A percentile compares a stretch with the other conserved stretches of the same genome.
These are phyloP conservation scores for Trichoderma gracile DNA, from an alignment of 2,329 filamentous ascomycete species.

Conservation along the genomic window DNA sequence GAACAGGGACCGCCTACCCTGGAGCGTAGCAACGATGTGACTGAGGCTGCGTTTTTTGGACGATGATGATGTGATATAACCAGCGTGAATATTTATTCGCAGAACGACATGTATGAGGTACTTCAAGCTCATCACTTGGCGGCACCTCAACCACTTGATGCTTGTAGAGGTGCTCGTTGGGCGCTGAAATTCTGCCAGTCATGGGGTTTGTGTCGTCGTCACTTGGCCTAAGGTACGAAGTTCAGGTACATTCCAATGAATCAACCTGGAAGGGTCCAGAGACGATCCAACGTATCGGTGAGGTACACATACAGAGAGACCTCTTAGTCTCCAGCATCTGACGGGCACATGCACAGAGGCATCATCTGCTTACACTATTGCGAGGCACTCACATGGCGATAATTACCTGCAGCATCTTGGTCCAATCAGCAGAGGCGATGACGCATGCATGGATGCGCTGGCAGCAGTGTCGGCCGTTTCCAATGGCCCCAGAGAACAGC, in stretches of 20 bases:
- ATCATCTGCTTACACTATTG: slow-evolving; percentile 2
- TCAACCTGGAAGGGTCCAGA: not conserved
- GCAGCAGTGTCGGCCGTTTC: slow-evolving; percentile 2
- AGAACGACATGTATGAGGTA: too few relatives aligned
- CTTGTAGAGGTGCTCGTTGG: too few relatives aligned
- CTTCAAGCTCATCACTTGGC: too few relatives aligned
- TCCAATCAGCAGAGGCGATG: slow-evolving; percentile 1
- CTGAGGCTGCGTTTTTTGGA: too few relatives aligned
- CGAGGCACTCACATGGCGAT: slow-evolving; percentile 6
- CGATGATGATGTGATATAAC: too few relatives aligned
- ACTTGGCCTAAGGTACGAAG: not conserved
- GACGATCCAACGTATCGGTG: not conserved
- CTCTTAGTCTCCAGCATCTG: not conserved
- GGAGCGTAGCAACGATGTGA: too few relatives aligned
- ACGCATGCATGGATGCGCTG: slow-evolving; percentile 23
- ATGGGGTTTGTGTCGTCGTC: slow-evolving; percentile 3
- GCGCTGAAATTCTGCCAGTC: not conserved
- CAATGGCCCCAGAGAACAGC: not conserved
- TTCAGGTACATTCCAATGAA: not conserved
- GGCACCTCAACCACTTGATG: too few relatives aligned
- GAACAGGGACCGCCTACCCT: too few relatives aligned
- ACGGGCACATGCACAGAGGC: not conserved
- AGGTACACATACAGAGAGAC: not conserved
- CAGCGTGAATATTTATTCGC: too few relatives aligned
- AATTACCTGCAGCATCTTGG: slow-evolving; percentile 13